These are phyloP conservation scores for Fragaria vesca DNA, from an alignment of 306 rosid species.

Conservation along the genomic window DNA sequence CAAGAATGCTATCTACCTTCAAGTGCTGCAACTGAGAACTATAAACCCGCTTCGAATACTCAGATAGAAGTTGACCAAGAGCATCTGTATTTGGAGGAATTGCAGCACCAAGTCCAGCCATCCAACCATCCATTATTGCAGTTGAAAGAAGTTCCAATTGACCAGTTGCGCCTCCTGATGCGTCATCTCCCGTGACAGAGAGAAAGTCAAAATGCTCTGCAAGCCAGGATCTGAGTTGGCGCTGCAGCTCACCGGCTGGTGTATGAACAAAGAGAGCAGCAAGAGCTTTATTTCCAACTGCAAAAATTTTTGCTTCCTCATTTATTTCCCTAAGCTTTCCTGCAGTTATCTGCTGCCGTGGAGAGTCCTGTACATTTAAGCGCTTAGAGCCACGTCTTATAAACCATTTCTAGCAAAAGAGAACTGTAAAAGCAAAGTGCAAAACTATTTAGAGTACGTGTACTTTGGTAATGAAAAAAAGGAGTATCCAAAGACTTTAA, in stretches of 20 bases:
- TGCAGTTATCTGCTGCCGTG: conserved; percentile 93
- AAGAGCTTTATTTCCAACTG: conserved; percentile 82
- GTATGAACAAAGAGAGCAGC: conserved; percentile 98
- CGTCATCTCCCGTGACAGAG: conserved; percentile 71
- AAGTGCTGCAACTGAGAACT: conserved; percentile 93
- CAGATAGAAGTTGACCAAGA: conserved; percentile 87
- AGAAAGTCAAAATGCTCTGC: conserved; percentile 85
- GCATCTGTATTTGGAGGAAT: conserved; percentile 91
- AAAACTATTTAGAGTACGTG: conserved; percentile 2
- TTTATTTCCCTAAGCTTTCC: conserved; percentile 94
- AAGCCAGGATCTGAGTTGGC: conserved; percentile 97
- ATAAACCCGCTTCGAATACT: conserved; percentile 87
- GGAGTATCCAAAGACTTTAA: background rate
- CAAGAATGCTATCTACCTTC: conserved; percentile 53
- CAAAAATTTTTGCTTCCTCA: conserved; percentile 91
- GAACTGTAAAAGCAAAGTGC: conserved; percentile 12
- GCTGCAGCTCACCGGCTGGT: conserved; percentile 98
- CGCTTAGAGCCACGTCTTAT: conserved; percentile 21
- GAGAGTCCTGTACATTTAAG: conserved; percentile 60
- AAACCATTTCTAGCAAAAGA: conserved; percentile 18
- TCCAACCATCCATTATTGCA: conserved; percentile 99
- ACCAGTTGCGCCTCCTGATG: conserved; percentile 81
- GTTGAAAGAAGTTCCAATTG: conserved; percentile 99
- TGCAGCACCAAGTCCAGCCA: conserved; percentile 99
- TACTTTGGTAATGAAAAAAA: background rate